Evolutionary conservation across 2,329 filamentous ascomycete species (phyloP).

Genomic region (Alternaria longipes): DNA sequence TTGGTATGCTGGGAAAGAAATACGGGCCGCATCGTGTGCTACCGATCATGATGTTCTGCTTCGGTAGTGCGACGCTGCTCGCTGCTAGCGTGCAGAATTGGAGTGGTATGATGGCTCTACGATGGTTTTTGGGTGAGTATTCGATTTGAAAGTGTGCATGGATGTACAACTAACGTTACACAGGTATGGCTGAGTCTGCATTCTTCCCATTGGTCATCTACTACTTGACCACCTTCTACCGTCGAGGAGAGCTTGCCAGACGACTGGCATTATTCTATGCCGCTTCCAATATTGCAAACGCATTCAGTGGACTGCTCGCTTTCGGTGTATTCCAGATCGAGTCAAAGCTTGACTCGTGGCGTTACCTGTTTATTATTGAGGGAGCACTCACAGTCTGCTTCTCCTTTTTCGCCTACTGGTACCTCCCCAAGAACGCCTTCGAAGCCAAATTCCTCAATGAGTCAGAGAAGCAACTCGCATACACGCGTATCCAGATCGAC

Average conservation of each 20-base stretch:
- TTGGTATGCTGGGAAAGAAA: constrained; percentile 73
- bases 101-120: constrained; percentile 70
- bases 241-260: constrained; percentile 74
- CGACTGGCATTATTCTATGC: constrained; percentile 79
- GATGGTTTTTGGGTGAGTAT: constrained; percentile 70
- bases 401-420: constrained; percentile 72
- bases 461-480: constrained; percentile 73
- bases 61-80: constrained; percentile 71
- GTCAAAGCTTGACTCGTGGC: constrained; percentile 66
- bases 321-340: constrained; percentile 68
- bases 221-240: constrained; percentile 71
- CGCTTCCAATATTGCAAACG: constrained; percentile 76
- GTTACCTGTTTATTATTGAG: constrained; percentile 72
- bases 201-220: constrained; percentile 77
- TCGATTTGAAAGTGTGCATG: fast-evolving
- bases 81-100: constrained; percentile 67
- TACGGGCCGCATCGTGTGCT: constrained; percentile 71
- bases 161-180: constrained; percentile 13
- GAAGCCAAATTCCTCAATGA: constrained; percentile 71
- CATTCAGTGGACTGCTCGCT: constrained; percentile 68
- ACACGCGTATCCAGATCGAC: constrained; percentile 78
- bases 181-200: constrained; percentile 68
- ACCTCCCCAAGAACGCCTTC: constrained; percentile 71
- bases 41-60: constrained; percentile 73
- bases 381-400: constrained; percentile 67